phyloP scores from a whole-genome alignment of 306 rosid species.

The Lablab purpureus region DNA sequence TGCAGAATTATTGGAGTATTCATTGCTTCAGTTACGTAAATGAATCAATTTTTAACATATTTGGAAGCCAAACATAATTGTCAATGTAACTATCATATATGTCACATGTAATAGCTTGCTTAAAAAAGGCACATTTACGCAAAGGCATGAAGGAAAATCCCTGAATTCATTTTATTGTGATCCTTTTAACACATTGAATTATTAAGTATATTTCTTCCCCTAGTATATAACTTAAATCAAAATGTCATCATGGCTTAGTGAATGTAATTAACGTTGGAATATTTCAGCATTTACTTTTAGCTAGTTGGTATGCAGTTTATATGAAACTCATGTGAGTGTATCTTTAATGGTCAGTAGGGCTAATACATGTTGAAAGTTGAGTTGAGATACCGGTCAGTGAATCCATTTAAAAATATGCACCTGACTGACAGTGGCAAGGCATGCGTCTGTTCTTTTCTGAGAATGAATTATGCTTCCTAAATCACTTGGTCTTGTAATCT shows the following conservation, averaged over 20 bases:
- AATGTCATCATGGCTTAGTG: conserved; percentile 13
- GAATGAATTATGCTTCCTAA: conserved; percentile 25
- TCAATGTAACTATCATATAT: conserved; percentile 6
- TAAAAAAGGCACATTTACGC: conserved; percentile 6
- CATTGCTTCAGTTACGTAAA: conserved; percentile 31
- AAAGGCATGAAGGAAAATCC: conserved; percentile 20
- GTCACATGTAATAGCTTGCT: conserved; percentile 9
- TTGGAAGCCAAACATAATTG: conserved; percentile 18
- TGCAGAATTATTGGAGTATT: conserved; percentile 32
- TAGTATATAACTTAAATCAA: conserved; percentile 22
- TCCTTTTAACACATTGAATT: conserved; percentile 2
- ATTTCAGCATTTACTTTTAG: conserved; percentile 8
- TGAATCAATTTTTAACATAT: conserved; percentile 16
- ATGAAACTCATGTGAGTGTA: not conserved
- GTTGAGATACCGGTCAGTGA: not conserved
- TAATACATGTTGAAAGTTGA: conserved; percentile 10
- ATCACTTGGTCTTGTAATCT: conserved; percentile 22
- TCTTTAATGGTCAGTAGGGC: not conserved
- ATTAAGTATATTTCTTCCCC: conserved; percentile 19
- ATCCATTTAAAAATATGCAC: conserved; percentile 9
- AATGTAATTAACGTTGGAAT: conserved; percentile 8
- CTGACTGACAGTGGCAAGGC: conserved; percentile 3
- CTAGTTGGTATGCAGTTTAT: not conserved
- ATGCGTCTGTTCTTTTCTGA: conserved; percentile 28
- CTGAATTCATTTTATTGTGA: not conserved